Evolutionary conservation across 345 rosid species (phyloP).

Genomic region (Erucastrum elatum): DNA sequence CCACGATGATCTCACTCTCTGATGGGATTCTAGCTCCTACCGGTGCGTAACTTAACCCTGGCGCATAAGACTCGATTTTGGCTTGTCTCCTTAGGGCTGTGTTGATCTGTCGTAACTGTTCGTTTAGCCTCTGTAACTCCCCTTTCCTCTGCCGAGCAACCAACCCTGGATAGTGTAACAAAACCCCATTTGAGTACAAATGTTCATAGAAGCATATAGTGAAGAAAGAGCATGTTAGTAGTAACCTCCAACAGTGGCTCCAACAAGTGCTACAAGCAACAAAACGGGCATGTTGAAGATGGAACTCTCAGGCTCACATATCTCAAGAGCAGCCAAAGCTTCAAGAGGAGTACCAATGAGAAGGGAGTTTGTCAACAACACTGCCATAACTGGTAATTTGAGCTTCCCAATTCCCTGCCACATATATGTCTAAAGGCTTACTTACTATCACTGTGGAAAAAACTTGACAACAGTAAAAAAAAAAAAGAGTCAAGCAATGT

Average conservation of each 20-base stretch:
- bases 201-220: neutral
- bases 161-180: slow-evolving; percentile 53
- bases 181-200: neutral
- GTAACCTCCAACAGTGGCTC: slow-evolving; percentile 98
- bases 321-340: slow-evolving; percentile 88
- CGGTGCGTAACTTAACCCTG: slow-evolving; percentile 90
- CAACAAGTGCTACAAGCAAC: slow-evolving; percentile 79
- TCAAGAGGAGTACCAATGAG: slow-evolving; percentile 55
- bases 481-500: slow-evolving; percentile 5
- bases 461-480: too few species aligned
- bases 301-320: slow-evolving; percentile 66
- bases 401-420: slow-evolving; percentile 48
- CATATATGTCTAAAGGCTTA: slow-evolving; percentile 28
- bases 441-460: slow-evolving; percentile 12
- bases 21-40: slow-evolving; percentile 62
- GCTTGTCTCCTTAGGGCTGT: slow-evolving; percentile 93
- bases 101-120: slow-evolving; percentile 89
- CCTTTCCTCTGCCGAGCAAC: slow-evolving; percentile 85
- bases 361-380: slow-evolving; percentile 52
- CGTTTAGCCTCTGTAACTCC: slow-evolving; percentile 41
- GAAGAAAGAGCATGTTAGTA: slow-evolving; percentile 11
- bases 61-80: slow-evolving; percentile 92
- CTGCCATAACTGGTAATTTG: slow-evolving; percentile 45
- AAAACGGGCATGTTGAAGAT: slow-evolving; percentile 78
- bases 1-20: slow-evolving; percentile 74